These are phyloP conservation scores for Talaromyces wortmannii DNA, from an alignment of 495 filamentous ascomycete species.

Conservation along the genomic window DNA sequence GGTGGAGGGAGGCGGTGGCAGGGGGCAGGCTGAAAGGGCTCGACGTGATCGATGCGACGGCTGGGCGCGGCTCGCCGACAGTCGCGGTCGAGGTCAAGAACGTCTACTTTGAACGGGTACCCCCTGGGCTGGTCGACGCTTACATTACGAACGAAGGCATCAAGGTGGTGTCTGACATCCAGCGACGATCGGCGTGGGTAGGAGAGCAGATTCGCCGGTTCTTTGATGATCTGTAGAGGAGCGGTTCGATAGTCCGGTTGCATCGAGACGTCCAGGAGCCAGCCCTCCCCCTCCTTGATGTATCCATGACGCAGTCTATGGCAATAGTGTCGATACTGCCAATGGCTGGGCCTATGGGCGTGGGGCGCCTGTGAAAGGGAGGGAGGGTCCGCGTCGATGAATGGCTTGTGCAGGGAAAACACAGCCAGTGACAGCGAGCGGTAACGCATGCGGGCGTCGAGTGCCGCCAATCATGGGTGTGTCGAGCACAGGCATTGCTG, in stretches of 20 bases:
- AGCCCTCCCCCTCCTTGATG: too few species aligned
- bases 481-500: too few species aligned
- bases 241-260: neutral
- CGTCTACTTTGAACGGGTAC: conserved; percentile 62
- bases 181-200: conserved; percentile 18
- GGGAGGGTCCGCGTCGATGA: too few species aligned
- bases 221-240: conserved; percentile 22
- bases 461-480: too few species aligned
- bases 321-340: too few species aligned
- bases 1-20: conserved; percentile 33
- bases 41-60: conserved; percentile 31
- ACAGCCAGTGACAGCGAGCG: neutral
- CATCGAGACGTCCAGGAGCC: too few species aligned
- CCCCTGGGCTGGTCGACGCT: conserved; percentile 40
- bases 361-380: too few species aligned
- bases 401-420: neutral
- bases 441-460: too few species aligned
- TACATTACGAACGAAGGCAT: conserved; percentile 50
- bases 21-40: neutral
- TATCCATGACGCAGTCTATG: too few species aligned
- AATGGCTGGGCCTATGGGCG: too few species aligned
- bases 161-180: conserved; percentile 20
- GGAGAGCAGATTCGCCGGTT: conserved; percentile 18
- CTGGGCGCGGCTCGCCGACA: conserved; percentile 2
- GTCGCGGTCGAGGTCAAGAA: conserved; percentile 35